Conservation (phyloP, 78 protist species). For the Pigoraptor vietnamica region DNA sequence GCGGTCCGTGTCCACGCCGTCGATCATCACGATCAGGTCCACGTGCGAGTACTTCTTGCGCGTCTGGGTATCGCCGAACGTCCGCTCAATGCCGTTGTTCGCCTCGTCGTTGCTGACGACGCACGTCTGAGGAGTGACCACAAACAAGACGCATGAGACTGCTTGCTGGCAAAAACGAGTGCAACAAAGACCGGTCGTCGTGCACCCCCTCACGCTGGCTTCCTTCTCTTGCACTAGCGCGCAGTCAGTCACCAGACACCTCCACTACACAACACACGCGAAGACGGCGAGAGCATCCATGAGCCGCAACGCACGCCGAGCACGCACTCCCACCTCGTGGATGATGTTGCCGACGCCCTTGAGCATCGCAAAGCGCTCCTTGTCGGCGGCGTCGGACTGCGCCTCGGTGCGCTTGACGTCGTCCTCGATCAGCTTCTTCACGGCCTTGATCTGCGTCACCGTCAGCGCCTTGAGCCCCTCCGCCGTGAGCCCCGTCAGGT, state of each 20-base stretch:
- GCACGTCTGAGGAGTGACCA: neutral
- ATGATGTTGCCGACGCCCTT: slow-evolving; percentile 86
- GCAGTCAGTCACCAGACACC: too few species aligned
- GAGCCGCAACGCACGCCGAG: neutral
- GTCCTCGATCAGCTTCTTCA: slow-evolving; percentile 30
- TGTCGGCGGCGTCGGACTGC: slow-evolving; percentile 19
- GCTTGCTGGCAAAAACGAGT: neutral
- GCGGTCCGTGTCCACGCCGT: slow-evolving; percentile 66
- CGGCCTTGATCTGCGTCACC: slow-evolving; percentile 29
- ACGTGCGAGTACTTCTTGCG: slow-evolving; percentile 63
- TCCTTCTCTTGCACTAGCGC: too few species aligned
- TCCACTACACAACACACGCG: neutral
- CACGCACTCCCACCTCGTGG: slow-evolving; percentile 73
- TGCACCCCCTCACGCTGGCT: neutral
- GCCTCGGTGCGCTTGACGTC: slow-evolving; percentile 3
- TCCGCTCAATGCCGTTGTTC: slow-evolving; percentile 42
- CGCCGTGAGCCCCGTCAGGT: slow-evolving; percentile 11
- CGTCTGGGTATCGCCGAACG: slow-evolving; percentile 53
- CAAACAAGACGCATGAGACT: neutral
- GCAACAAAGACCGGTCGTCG: neutral
- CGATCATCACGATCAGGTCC: slow-evolving; percentile 78
- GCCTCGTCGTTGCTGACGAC: slow-evolving; percentile 14
- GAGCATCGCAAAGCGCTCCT: slow-evolving; percentile 21
- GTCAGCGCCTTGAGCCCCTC: neutral
- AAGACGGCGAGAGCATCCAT: slow-evolving; percentile 54